Percentiles rank a stretch among this genome's conserved stretches.
Conservation (phyloP, 371 early-diverging fungal species). For the Zopfochytrium polystomum region DNA sequence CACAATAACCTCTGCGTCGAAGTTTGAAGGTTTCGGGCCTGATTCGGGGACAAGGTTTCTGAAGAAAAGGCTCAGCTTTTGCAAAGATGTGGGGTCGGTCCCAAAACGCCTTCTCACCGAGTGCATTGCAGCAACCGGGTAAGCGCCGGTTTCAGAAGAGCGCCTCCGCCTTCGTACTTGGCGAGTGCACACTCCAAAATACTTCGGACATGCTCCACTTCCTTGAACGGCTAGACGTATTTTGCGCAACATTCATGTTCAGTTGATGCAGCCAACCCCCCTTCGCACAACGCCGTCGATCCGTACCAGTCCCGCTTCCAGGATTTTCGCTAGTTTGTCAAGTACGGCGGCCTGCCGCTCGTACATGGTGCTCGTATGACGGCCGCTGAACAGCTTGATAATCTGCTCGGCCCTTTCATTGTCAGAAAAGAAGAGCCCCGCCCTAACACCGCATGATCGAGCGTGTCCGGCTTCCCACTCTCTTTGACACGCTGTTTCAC, state of each 20-base stretch:
- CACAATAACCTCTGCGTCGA: neutral
- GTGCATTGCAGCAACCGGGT: neutral
- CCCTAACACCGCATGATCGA: too few relatives aligned
- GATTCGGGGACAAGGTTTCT: neutral
- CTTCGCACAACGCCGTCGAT: neutral
- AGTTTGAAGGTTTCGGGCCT: neutral
- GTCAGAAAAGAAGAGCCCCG: too few relatives aligned
- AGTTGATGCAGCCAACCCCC: too few relatives aligned
- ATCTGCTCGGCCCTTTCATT: too few relatives aligned
- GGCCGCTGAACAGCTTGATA: constrained; percentile 20
- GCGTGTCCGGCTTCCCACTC: neutral
- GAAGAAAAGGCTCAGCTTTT: too few relatives aligned
- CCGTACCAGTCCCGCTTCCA: constrained; percentile 20
- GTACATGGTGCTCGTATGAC: constrained; percentile 22
- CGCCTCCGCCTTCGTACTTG: neutral
- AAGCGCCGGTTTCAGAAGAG: neutral
- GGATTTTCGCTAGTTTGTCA: constrained; percentile 17
- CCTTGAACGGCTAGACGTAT: constrained; percentile 5
- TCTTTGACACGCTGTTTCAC: neutral
- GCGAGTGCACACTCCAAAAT: constrained; percentile 6
- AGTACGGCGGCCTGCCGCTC: constrained; percentile 36
- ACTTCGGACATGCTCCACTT: constrained; percentile 8
- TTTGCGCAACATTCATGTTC: neutral
- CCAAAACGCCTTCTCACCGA: neutral
- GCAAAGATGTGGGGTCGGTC: neutral